These are phyloP conservation scores for Pseudoturritis turrita DNA, from an alignment of 345 rosid genomes.

Conservation along the genomic window DNA sequence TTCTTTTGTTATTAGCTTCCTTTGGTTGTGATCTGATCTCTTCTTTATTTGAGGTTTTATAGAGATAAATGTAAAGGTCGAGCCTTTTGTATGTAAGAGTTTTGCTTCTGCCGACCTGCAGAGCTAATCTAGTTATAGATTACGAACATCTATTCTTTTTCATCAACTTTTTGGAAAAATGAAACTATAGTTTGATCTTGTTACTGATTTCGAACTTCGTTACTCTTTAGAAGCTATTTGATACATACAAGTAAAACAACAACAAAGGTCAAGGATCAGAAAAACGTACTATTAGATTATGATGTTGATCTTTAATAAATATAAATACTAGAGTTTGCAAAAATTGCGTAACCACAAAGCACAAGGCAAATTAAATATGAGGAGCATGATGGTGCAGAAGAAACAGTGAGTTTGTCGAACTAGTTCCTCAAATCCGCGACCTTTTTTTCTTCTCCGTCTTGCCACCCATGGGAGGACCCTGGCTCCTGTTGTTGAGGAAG, in stretches of 20 bases:
- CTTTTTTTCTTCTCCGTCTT: slow-evolving; percentile 22
- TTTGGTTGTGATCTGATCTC: slow-evolving; percentile 11
- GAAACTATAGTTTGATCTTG: neutral
- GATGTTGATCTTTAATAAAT: neutral
- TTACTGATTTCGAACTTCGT: slow-evolving; percentile 2
- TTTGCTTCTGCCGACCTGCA: slow-evolving; percentile 23
- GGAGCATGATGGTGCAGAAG: slow-evolving; percentile 1
- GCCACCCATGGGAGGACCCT: slow-evolving; percentile 11
- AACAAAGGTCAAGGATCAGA: neutral
- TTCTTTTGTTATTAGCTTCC: slow-evolving; percentile 12
- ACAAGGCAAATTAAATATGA: neutral
- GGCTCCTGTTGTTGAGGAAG: slow-evolving; percentile 24
- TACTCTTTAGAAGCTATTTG: neutral
- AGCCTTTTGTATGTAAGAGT: slow-evolving; percentile 30
- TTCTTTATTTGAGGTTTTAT: neutral
- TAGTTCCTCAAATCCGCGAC: slow-evolving; percentile 22
- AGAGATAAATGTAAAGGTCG: slow-evolving; percentile 23
- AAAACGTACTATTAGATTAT: neutral
- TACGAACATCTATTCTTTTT: slow-evolving; percentile 1
- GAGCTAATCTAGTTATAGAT: slow-evolving; percentile 24
- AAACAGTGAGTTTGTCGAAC: neutral
- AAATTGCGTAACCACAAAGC: slow-evolving; percentile 15
- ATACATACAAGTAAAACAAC: neutral
- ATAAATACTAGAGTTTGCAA: slow-evolving; percentile 8
- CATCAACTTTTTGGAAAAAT: neutral